Base-by-base conservation (phyloP, 2,329 filamentous ascomycete species). In the Sporothrix schenckii region DNA sequence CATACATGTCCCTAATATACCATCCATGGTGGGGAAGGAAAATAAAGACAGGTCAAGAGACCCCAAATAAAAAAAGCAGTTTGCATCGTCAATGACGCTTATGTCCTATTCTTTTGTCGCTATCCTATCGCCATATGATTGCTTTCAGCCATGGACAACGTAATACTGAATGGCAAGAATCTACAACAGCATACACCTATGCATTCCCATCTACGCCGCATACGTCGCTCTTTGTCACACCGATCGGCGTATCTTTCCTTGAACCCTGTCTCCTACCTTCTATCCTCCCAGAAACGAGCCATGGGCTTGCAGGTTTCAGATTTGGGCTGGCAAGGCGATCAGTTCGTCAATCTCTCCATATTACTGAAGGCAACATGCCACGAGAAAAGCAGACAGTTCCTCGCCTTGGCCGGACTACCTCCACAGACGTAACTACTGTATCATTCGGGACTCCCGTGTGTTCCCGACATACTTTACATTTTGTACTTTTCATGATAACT, bases 251-350 rank as follows among this genome's bases (percentile, higher is more conserved):
- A 2, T n/a, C 16, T 16, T 41, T 16, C 61, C 24, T n/a, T 49
- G 24, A 41, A 65, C 24, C 24, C 61, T 50, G 30, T 30, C 6
- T 50, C 14, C 10, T 39, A 34, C 24, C 16, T 50, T 21, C 24
- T 19, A 58, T 4, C 6, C 16, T 24, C 19, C 27, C 61, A 50
- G 9, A 19, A 16, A 27, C 13, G 24, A 30, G 44, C 27, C 44
- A 65, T 50, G 41, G 63, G 47, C 34, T 4, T 21, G 47, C 47
- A 52, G 21, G 63, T 66, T 66, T 66, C 63, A 66, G 63, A 41
- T 2, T 52, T 39, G 19, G 19, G 63, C 63, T 66, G 63, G 63
- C 19, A 66, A 27, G 47, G 27, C 47, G 47, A 66, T 66, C 63
- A 66, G 39, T 39, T 21, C 19, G 27, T 16, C 63, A 39, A 27